Conservation (phyloP, 2,329 filamentous ascomycete genomes). For the Nothophoma quercina region DNA sequence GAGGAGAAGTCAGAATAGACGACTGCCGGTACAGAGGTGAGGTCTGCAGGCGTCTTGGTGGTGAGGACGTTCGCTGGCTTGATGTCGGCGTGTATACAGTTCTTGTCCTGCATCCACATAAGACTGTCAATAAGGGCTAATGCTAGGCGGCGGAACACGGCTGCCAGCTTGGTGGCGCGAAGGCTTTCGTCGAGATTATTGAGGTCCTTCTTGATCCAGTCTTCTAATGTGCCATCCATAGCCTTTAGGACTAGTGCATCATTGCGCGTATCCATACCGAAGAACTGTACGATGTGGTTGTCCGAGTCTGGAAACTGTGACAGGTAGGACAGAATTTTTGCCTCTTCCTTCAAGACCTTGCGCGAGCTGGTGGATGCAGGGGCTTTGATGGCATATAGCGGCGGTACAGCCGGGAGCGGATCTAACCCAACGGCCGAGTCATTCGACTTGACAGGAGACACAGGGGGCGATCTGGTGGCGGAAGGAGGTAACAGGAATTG, state of each 20-base stretch:
- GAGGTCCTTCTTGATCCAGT: constrained; percentile 40
- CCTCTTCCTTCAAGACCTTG: constrained; percentile 42
- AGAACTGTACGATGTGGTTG: constrained; percentile 43
- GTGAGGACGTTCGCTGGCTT: constrained; percentile 57
- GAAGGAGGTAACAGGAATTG: constrained; percentile 8
- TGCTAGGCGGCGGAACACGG: constrained; percentile 52
- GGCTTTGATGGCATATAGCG: constrained; percentile 46
- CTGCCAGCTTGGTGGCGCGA: constrained; percentile 47
- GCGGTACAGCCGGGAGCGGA: constrained; percentile 20
- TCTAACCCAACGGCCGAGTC: constrained; percentile 20
- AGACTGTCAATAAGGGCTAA: constrained; percentile 51
- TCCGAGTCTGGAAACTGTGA: constrained; percentile 32
- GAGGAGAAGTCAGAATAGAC: constrained; percentile 57
- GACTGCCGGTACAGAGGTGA: constrained; percentile 22
- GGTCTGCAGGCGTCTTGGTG: constrained; percentile 27
- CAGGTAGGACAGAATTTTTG: constrained; percentile 43
- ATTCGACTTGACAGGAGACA: constrained; percentile 36
- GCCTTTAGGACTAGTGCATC: constrained; percentile 43
- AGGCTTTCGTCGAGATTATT: constrained; percentile 32
- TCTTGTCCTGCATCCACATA: constrained; percentile 51
- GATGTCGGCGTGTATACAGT: constrained; percentile 55
- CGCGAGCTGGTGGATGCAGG: constrained; percentile 41
- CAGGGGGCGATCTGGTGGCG: constrained; percentile 34
- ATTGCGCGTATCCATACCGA: constrained; percentile 41
- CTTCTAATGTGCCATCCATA: constrained; percentile 44